Evolutionary conservation across 2,329 filamentous ascomycete species (phyloP).

Genomic region (Colletotrichum sp.): DNA sequence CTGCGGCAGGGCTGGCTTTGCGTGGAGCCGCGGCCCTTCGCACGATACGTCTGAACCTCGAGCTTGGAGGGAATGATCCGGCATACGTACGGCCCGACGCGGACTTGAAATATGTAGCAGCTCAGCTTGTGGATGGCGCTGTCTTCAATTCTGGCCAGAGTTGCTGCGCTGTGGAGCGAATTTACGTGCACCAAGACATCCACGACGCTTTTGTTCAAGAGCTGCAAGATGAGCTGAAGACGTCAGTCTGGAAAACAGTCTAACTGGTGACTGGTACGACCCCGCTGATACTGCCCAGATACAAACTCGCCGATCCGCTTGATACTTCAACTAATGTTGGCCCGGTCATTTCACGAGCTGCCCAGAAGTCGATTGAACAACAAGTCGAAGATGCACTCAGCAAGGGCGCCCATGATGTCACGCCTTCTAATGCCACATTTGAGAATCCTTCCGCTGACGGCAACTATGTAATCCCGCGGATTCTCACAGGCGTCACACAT

Average conservation of each 20-base stretch:
- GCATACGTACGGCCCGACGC: slow-evolving; percentile 73
- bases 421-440: slow-evolving; percentile 60
- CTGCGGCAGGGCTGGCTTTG: not conserved
- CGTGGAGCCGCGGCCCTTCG: not conserved
- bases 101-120: slow-evolving; percentile 71
- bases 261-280: not conserved
- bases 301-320: slow-evolving; percentile 64
- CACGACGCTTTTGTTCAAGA: slow-evolving; percentile 59
- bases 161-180: not conserved
- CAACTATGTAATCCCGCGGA: slow-evolving; percentile 72
- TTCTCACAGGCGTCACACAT: slow-evolving; percentile 81
- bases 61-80: slow-evolving; percentile 60
- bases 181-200: not conserved
- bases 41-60: not conserved
- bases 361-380: slow-evolving; percentile 61
- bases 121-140: slow-evolving; percentile 74
- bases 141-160: slow-evolving; percentile 63
- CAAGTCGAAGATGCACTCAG: slow-evolving; percentile 69
- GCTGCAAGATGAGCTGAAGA: slow-evolving; percentile 62
- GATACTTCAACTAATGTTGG: slow-evolving; percentile 68
- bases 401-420: slow-evolving; percentile 70
- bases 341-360: slow-evolving; percentile 69
- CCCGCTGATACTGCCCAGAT: slow-evolving; percentile 31
- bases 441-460: slow-evolving; percentile 61
- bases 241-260: not conserved